Conservation (phyloP, 495 filamentous ascomycete genomes). For the Usnea hakonensis region DNA sequence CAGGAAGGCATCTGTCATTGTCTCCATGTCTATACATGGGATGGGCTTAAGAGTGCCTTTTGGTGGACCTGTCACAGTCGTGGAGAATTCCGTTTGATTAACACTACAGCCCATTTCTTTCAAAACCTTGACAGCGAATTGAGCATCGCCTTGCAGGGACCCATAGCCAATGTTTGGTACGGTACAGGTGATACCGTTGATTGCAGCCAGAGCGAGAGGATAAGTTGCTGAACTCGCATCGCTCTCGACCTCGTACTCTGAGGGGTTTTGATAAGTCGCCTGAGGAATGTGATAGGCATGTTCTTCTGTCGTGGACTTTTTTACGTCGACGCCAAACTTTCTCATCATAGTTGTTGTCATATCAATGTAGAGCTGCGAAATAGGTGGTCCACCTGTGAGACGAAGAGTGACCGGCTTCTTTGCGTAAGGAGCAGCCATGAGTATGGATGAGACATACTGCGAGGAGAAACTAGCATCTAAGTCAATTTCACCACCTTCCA, state of each 20-base stretch:
- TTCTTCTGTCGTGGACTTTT: conserved; percentile 61
- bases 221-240: conserved; percentile 98
- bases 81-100: conserved; percentile 73
- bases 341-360: conserved; percentile 99
- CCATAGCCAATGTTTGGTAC: conserved; percentile 90
- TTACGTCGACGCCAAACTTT: conserved; percentile 77
- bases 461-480: conserved; percentile 91
- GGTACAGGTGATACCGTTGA: conserved; percentile 89
- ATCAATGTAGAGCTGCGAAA: conserved; percentile 95
- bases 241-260: conserved; percentile 86
- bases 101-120: conserved; percentile 91
- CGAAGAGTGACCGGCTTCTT: conserved; percentile 86
- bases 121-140: conserved; percentile 87
- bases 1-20: conserved; percentile 98
- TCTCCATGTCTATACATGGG: conserved; percentile 89
- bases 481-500: conserved; percentile 86
- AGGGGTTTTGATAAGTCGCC: conserved; percentile 74
- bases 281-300: conserved; percentile 94
- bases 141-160: conserved; percentile 91
- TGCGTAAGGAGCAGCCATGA: conserved; percentile 96
- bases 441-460: conserved; percentile 91
- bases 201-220: conserved; percentile 87
- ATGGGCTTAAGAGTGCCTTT: conserved; percentile 61
- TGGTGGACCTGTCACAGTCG: conserved; percentile 85
- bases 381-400: conserved; percentile 87